phyloP scores from a whole-genome alignment of 306 rosid genomes.

The Erythrophleum fordii region DNA sequence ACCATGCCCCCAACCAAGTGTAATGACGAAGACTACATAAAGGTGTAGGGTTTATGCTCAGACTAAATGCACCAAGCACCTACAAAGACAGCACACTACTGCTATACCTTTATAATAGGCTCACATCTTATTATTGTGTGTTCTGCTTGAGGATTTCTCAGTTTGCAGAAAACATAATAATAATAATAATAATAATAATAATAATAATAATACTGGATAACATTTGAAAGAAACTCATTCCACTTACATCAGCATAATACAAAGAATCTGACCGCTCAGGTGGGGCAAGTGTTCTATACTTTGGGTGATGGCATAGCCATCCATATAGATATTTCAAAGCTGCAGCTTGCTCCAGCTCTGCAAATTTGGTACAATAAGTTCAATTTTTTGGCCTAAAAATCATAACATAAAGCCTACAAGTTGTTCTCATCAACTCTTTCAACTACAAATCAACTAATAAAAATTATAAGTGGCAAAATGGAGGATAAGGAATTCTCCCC shows the following conservation, averaged over 20 bases:
- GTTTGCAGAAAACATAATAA: neutral
- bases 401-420: slow-evolving; percentile 28
- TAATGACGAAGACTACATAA: neutral
- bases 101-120: neutral
- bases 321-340: slow-evolving; percentile 89
- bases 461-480: slow-evolving; percentile 3
- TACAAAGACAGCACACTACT: neutral
- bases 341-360: slow-evolving; percentile 92
- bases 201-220: slow-evolving; percentile 3
- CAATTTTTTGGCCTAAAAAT: slow-evolving; percentile 22
- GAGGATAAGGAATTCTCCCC: slow-evolving; percentile 26
- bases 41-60: neutral
- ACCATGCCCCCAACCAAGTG: neutral
- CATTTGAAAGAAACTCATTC: slow-evolving; percentile 21
- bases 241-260: slow-evolving; percentile 91
- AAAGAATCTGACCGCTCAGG: slow-evolving; percentile 80
- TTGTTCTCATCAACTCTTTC: slow-evolving; percentile 31
- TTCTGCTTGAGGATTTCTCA: slow-evolving; percentile 3
- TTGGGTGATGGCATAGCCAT: slow-evolving; percentile 87
- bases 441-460: slow-evolving; percentile 30
- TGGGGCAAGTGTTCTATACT: slow-evolving; percentile 77
- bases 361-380: slow-evolving; percentile 37
- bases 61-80: slow-evolving; percentile 12
- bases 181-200: neutral
- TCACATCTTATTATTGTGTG: slow-evolving; percentile 4